Percentiles rank a stretch among this genome's conserved stretches.
Conservation (phyloP, 352 stramenopile genomes). For the Pythium guiyangense region DNA sequence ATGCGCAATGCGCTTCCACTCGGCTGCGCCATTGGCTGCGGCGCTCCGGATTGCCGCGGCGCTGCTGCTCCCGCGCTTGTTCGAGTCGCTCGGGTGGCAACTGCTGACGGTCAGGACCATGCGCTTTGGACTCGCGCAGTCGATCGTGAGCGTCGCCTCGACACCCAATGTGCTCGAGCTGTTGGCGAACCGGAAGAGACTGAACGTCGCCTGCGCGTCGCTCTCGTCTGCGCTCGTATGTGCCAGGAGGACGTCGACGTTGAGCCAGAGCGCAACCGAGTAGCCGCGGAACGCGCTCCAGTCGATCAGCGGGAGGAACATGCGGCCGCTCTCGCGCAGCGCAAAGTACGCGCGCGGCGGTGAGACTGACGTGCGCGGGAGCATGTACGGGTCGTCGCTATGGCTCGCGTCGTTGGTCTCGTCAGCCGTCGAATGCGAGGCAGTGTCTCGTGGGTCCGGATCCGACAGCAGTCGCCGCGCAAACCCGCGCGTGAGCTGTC, state of each 20-base stretch:
- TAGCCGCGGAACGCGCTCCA: slow-evolving; percentile 80
- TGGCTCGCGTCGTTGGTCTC: not conserved
- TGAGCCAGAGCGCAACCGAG: slow-evolving; percentile 73
- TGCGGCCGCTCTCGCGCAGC: slow-evolving; percentile 53
- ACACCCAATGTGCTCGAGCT: slow-evolving; percentile 61
- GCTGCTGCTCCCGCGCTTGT: slow-evolving; percentile 13
- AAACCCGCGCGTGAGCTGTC: slow-evolving; percentile 28
- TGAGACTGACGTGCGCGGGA: slow-evolving; percentile 24
- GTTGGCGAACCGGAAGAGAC: slow-evolving; percentile 73
- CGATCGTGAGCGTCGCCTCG: slow-evolving; percentile 44
- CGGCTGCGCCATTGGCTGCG: slow-evolving; percentile 15
- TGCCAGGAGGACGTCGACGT: slow-evolving; percentile 28
- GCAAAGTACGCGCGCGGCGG: slow-evolving; percentile 63
- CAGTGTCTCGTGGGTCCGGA: slow-evolving; percentile 4
- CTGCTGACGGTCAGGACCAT: slow-evolving; percentile 52
- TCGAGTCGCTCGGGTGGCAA: slow-evolving; percentile 29
- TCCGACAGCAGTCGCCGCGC: slow-evolving; percentile 26
- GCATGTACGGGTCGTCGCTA: slow-evolving; percentile 23
- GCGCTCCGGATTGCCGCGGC: slow-evolving; percentile 32
- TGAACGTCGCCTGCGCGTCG: slow-evolving; percentile 36
- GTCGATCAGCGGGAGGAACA: slow-evolving; percentile 74
- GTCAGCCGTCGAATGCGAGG: not conserved
- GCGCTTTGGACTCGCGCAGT: slow-evolving; percentile 3
- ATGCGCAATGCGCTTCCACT: slow-evolving; percentile 64
- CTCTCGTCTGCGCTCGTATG: not conserved